Conservation (phyloP, 2,329 filamentous ascomycete genomes). For the Fusarium odoratissimum region DNA sequence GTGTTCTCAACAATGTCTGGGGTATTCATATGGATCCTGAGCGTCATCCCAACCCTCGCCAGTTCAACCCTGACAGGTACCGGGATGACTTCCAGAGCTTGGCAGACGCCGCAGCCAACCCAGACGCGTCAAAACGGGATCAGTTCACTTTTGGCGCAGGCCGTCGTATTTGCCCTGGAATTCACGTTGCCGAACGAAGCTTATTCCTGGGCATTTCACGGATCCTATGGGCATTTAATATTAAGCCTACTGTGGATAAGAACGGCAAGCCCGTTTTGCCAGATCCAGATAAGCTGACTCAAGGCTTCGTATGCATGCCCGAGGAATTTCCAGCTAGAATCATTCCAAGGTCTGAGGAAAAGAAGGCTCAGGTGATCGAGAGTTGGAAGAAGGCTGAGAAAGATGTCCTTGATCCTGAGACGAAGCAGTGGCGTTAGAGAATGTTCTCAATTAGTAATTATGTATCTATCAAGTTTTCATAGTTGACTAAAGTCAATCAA, state of each 20-base stretch:
- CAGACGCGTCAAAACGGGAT: conserved; percentile 11
- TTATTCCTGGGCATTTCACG: conserved; percentile 29
- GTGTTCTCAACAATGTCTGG: conserved; percentile 43
- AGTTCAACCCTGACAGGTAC: conserved; percentile 51
- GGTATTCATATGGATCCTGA: conserved; percentile 72
- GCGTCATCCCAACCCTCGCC: conserved; percentile 63
- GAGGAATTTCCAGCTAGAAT: conserved; percentile 2
- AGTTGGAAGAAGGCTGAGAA: background rate
- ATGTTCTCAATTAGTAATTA: conserved; percentile 1
- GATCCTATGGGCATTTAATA: conserved; percentile 21
- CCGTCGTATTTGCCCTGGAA: conserved; percentile 31
- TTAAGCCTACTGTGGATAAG: background rate
- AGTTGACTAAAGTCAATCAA: background rate
- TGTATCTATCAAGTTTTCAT: background rate
- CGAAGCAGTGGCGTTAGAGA: conserved; percentile 11
- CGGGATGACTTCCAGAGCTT: conserved; percentile 5
- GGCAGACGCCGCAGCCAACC: conserved; percentile 21
- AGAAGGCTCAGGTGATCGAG: background rate
- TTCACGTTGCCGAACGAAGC: conserved; percentile 28
- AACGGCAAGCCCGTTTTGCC: background rate
- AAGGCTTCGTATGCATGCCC: conserved; percentile 15
- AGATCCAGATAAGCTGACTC: conserved; percentile 4
- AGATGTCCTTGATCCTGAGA: background rate
- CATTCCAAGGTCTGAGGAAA: background rate
- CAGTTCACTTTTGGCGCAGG: conserved; percentile 33